Conservation (phyloP, 306 rosid genomes). For the Cicer yamashitae region DNA sequence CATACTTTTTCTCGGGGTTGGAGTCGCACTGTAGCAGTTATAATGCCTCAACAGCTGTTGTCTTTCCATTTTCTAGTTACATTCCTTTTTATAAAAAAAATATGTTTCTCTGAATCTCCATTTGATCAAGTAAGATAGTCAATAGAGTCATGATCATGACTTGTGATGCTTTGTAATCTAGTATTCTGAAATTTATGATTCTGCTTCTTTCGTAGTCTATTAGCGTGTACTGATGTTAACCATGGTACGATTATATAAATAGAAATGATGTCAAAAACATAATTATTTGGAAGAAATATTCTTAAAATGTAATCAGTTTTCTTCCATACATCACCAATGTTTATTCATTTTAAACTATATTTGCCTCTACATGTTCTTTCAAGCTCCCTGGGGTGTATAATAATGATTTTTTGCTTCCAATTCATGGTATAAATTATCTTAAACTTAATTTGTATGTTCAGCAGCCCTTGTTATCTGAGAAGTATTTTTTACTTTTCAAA, state of each 20-base stretch:
- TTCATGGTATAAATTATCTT: slow-evolving; percentile 10
- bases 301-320: slow-evolving; percentile 8
- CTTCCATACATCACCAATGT: background rate
- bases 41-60: slow-evolving; percentile 17
- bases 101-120: slow-evolving; percentile 36
- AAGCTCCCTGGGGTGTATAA: slow-evolving; percentile 1
- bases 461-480: slow-evolving; percentile 6
- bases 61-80: slow-evolving; percentile 27
- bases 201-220: background rate
- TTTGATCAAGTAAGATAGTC: slow-evolving; percentile 37
- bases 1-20: background rate
- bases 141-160: background rate
- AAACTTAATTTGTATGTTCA: slow-evolving; percentile 16
- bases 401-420: slow-evolving; percentile 20
- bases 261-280: slow-evolving; percentile 2
- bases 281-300: slow-evolving; percentile 20
- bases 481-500: slow-evolving; percentile 24
- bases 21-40: slow-evolving; percentile 1
- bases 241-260: slow-evolving; percentile 5
- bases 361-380: slow-evolving; percentile 28
- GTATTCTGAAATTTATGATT: slow-evolving; percentile 35
- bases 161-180: slow-evolving; percentile 8
- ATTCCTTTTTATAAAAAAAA: background rate
- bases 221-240: slow-evolving; percentile 7
- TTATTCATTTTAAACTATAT: slow-evolving; percentile 15